Base-by-base conservation (phyloP, 177 flowering plant genomes). In the Vitis hybrid region DNA sequence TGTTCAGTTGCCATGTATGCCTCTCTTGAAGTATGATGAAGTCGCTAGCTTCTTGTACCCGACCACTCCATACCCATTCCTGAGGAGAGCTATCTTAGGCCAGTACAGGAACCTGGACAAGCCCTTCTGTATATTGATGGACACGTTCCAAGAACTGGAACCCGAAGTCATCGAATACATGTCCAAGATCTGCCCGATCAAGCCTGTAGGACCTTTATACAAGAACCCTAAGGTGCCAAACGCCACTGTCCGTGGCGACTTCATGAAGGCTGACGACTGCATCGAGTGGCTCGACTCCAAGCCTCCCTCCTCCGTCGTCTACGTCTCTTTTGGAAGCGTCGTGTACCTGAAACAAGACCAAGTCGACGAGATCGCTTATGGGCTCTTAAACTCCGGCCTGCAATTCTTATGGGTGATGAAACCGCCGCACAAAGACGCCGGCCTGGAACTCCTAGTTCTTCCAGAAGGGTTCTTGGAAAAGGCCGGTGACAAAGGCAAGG, bases 331-430 rank as follows among this genome's bases (percentile, higher is more conserved):
- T 54, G 93, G 91, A 1, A 86, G 81, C 48, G 51, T 83, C 8
- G 79, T 85, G 1, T 49, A 17, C 5, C 66, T 81, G 66, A 64
- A 67, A 10, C 79, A 76, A 19, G 79, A 77, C 2, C 90, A 89
- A 62, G 59, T 84, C 55, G 80, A 78, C 13, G 91, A 89, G 75
- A 67, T 88, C 11, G 90, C 88, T 1, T 67, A 78, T 67, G 94
- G 88, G 60, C 46, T 90, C 6, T 62, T 78, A 58, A 64, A 69
- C 6, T 69, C 87, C 11, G 82, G 77, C 12, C 52, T 78, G 2
- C 70, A 78, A 3, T 90, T 90, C 62, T 62, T 88, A 32, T 90
- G 91, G 94, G 87, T 82, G 2, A 60, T 83, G 66, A 78, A 72
- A 75, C 81, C 86, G 17, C 78, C 82, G 5, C 60, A 30, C 11